Evolutionary conservation across 768 basidiomycete genomes (phyloP).

Genomic region (Candolleomyces eurysporus): DNA sequence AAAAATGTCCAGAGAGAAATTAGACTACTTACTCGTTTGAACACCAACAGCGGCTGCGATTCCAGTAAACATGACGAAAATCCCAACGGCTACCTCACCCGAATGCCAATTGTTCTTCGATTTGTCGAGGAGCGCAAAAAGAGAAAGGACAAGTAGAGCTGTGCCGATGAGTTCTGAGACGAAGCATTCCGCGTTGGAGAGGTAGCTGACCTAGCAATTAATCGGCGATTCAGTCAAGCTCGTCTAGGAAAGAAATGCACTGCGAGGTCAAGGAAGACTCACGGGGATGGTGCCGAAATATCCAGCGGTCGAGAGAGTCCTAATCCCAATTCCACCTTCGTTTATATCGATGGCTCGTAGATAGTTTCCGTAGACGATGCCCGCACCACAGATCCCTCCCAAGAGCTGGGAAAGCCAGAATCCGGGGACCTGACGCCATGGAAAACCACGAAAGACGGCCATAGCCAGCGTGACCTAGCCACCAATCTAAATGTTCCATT

Average conservation of each 20-base stretch:
- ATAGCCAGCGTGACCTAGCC: conserved; percentile 60
- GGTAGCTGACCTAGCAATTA: conserved; percentile 32
- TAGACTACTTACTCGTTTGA: conserved; percentile 45
- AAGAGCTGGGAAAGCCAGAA: conserved; percentile 66
- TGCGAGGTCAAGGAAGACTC: conserved; percentile 17
- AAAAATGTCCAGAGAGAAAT: background rate
- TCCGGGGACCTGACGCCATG: conserved; percentile 68
- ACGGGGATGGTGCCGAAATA: conserved; percentile 65
- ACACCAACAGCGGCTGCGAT: conserved; percentile 60
- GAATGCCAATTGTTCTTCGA: conserved; percentile 45
- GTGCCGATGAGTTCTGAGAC: conserved; percentile 60
- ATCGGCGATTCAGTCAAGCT: background rate
- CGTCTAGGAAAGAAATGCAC: background rate
- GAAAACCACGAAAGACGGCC: conserved; percentile 62
- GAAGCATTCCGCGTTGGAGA: conserved; percentile 39
- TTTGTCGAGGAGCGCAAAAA: conserved; percentile 55
- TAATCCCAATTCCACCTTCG: conserved; percentile 53
- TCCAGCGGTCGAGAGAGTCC: conserved; percentile 55
- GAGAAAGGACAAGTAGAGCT: conserved; percentile 53
- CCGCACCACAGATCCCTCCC: conserved; percentile 61
- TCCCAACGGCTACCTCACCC: conserved; percentile 52
- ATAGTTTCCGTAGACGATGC: conserved; percentile 64
- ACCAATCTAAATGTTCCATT: background rate
- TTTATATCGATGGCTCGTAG: conserved; percentile 65
- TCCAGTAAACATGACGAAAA: conserved; percentile 56